Evolutionary conservation across 2,329 filamentous ascomycete genomes (phyloP).

Genomic region (Colletotrichum trifolii): DNA sequence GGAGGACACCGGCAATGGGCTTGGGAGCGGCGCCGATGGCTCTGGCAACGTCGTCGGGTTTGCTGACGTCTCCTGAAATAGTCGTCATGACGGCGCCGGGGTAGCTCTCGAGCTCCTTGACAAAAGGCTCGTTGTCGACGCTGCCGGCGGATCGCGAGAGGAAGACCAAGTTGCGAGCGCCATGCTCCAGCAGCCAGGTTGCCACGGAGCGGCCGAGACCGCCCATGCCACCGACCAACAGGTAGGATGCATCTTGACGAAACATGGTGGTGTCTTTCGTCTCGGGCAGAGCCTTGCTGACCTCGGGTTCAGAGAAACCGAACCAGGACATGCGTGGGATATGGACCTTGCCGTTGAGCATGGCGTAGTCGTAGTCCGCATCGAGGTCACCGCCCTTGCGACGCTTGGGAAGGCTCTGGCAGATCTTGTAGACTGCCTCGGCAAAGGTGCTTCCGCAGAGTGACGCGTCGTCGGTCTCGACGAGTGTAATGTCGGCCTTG

Average conservation of each 20-base stretch:
- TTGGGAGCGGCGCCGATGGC: constrained; percentile 3
- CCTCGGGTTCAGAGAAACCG: constrained; percentile 17
- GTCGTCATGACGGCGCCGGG: constrained; percentile 1
- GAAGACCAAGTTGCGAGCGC: constrained; percentile 43
- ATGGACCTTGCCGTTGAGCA: constrained; percentile 41
- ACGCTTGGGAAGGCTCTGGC: constrained; percentile 12
- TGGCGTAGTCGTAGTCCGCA: constrained; percentile 46
- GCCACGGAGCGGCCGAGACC: constrained; percentile 45
- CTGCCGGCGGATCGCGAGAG: constrained; percentile 41
- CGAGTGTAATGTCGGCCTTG: constrained; percentile 38
- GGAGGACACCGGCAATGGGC: constrained; percentile 24
- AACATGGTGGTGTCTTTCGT: constrained; percentile 35
- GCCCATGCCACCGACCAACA: constrained; percentile 47
- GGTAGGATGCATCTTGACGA: constrained; percentile 37
- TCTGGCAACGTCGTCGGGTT: background rate
- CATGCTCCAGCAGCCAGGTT: constrained; percentile 45
- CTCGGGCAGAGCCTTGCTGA: constrained; percentile 42
- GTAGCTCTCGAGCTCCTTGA: constrained; percentile 39
- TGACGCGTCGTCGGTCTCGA: constrained; percentile 13
- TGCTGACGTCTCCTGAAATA: constrained; percentile 24
- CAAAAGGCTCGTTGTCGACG: constrained; percentile 18
- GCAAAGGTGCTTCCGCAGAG: background rate
- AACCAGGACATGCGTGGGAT: constrained; percentile 40
- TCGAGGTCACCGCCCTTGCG: constrained; percentile 33
- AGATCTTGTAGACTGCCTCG: constrained; percentile 17